Base-by-base conservation (phyloP, 108 stramenopile species). In the Aurantiochytrium sp. region DNA sequence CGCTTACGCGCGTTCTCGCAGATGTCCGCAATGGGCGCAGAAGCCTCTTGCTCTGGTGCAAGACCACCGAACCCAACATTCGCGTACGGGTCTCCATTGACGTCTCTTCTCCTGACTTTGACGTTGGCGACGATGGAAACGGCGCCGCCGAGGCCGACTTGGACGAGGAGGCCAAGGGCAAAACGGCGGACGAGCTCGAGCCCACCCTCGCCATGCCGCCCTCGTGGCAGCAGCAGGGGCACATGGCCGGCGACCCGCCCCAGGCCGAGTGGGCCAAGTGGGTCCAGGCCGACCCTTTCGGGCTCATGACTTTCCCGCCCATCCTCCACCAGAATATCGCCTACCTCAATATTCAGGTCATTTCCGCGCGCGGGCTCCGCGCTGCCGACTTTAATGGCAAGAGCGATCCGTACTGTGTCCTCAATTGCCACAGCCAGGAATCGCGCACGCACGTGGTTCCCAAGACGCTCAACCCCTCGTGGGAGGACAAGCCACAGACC, bases 381-480 rank as follows among this genome's bases (percentile, higher is more conserved):
- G 69, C 69, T 19, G 69, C 69, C 5, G 69, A 81, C 45, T 45
- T 81, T n/a, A 48, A 24, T n/a, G 69, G 69, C 30, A 81, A 22
- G 42, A 81, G 69, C 69, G 69, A 81, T n/a, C 69, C 69, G 45
- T 81, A 81, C 45, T 81, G 69, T 81, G n/a, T 48, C 6, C 42
- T 81, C 1, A 81, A 34, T 1, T 81, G 69, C 3, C 42, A 81
- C 5, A 10, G 8, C 45, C 42, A 81, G 69, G 69, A 81, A 48
- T 81, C 45, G 12, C 69, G 69, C 37, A 81, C 69, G 21, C 69
- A 81, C n/a, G 45, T 48, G 22, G 69, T 81, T 0, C n/a, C 42
- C 2, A 41, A 48, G 19, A 48, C 22, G 19, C 30, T 81, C 21
- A 81, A 34, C 17, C 69, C 69, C 1, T 45, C 42, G 19, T 81